A percentile compares a stretch with the other conserved stretches of the same genome.
Evolutionary conservation across 768 basidiomycete species (phyloP).

Genomic region (Artomyces pyxidatus): DNA sequence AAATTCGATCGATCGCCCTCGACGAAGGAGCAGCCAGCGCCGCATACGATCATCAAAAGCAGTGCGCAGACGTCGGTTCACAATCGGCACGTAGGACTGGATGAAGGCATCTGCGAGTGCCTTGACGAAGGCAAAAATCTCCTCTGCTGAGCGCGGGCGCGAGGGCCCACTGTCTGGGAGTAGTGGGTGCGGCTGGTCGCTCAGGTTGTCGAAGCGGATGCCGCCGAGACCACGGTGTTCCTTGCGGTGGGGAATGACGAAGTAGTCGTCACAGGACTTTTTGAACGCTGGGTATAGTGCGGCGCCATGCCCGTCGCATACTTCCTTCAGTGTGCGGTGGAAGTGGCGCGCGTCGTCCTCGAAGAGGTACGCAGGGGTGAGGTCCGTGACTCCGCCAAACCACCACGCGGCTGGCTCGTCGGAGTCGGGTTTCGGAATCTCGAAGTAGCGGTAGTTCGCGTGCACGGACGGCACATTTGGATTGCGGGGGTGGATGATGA

Average conservation of each 20-base stretch:
- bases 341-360: slow-evolving; percentile 84
- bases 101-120: slow-evolving; percentile 73
- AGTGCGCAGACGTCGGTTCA: slow-evolving; percentile 46
- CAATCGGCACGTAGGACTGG: slow-evolving; percentile 86
- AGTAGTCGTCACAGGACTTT: slow-evolving; percentile 97
- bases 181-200: slow-evolving; percentile 54
- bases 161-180: slow-evolving; percentile 32
- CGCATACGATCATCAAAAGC: slow-evolving; percentile 60
- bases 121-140: slow-evolving; percentile 72
- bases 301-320: slow-evolving; percentile 66
- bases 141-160: slow-evolving; percentile 53
- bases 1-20: slow-evolving; percentile 93
- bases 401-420: slow-evolving; percentile 79
- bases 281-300: slow-evolving; percentile 76
- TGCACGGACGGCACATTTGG: slow-evolving; percentile 93
- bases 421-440: slow-evolving; percentile 41
- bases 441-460: slow-evolving; percentile 96
- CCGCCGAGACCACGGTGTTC: slow-evolving; percentile 91
- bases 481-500: slow-evolving; percentile 92
- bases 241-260: slow-evolving; percentile 79
- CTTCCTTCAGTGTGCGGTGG: slow-evolving; percentile 66
- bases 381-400: slow-evolving; percentile 95
- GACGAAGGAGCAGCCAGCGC: slow-evolving; percentile 87
- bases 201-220: slow-evolving; percentile 94
- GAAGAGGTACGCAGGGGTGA: slow-evolving; percentile 91